A percentile compares a stretch with the other conserved stretches of the same genome.
phyloP scores from a whole-genome alignment of 1,139 yeast genomes.

The Yamadazyma taylorii region DNA sequence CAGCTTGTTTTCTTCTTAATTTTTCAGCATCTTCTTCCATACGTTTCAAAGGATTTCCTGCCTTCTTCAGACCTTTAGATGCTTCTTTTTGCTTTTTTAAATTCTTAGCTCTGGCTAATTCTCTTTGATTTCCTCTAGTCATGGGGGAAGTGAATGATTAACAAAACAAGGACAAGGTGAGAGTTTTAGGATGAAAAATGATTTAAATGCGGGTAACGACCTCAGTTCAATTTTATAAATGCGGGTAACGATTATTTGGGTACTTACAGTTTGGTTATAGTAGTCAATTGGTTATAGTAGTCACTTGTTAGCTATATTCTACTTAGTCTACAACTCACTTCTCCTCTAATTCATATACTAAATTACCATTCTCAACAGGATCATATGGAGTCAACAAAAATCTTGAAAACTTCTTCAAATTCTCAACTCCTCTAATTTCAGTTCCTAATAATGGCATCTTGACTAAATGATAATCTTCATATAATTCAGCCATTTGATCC shows the following conservation, averaged over 20 bases:
- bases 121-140: conserved; percentile 98
- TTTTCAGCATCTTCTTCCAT: conserved; percentile 87
- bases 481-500: conserved; percentile 91
- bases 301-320: too few relatives aligned
- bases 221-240: background rate
- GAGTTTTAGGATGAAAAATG: too few relatives aligned
- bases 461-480: conserved; percentile 92
- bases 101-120: conserved; percentile 87
- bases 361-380: conserved; percentile 57
- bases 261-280: too few relatives aligned
- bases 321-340: conserved; percentile 20
- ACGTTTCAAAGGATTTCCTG: conserved; percentile 82
- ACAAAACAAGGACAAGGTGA: too few relatives aligned
- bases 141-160: too few relatives aligned
- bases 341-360: conserved; percentile 68
- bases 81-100: conserved; percentile 71
- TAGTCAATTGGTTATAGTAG: too few relatives aligned
- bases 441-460: conserved; percentile 93
- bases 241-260: too few relatives aligned
- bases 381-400: conserved; percentile 69
- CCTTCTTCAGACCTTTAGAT: conserved; percentile 61
- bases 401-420: conserved; percentile 74
- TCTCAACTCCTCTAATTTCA: conserved; percentile 89
- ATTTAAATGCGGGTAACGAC: conserved; percentile 3
- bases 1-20: conserved; percentile 84